Conservation (phyloP, 257 asterid species). For the Forsythia suspensa region DNA sequence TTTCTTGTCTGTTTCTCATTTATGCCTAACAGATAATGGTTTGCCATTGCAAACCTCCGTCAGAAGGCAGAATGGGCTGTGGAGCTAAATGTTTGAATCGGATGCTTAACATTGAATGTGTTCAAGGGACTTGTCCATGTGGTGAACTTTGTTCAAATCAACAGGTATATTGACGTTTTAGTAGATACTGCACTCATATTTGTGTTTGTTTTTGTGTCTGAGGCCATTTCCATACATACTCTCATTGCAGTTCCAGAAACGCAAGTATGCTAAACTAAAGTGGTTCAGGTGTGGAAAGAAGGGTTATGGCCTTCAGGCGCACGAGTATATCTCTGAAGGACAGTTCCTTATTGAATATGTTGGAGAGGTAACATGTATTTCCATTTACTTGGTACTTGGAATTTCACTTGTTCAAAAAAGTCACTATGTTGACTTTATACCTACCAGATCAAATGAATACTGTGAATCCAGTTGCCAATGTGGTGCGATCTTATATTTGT, state of each 20-base stretch:
- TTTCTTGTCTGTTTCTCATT: not conserved
- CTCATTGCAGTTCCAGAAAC: conserved; percentile 80
- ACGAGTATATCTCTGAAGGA: conserved; percentile 65
- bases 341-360: conserved; percentile 88
- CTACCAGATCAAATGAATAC: conserved; percentile 17
- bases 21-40: conserved; percentile 71
- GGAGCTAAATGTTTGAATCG: conserved; percentile 80
- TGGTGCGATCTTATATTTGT: not conserved
- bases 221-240: conserved; percentile 12
- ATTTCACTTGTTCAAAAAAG: not conserved
- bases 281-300: conserved; percentile 83
- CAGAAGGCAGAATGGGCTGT: conserved; percentile 80
- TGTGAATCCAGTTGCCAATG: conserved; percentile 8
- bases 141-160: conserved; percentile 87
- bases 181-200: conserved; percentile 3
- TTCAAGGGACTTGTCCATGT: conserved; percentile 86
- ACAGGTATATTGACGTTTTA: conserved; percentile 49
- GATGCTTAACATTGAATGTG: conserved; percentile 91
- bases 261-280: conserved; percentile 70
- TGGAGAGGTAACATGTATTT: conserved; percentile 74
- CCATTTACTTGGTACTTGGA: conserved; percentile 1
- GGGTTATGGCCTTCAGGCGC: conserved; percentile 83
- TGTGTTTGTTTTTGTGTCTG: not conserved
- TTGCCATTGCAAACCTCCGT: conserved; percentile 84
- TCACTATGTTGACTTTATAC: conserved; percentile 14